phyloP scores from a whole-genome alignment of 2,329 filamentous ascomycete genomes.

The Neoscytalidium dimidiatum region DNA sequence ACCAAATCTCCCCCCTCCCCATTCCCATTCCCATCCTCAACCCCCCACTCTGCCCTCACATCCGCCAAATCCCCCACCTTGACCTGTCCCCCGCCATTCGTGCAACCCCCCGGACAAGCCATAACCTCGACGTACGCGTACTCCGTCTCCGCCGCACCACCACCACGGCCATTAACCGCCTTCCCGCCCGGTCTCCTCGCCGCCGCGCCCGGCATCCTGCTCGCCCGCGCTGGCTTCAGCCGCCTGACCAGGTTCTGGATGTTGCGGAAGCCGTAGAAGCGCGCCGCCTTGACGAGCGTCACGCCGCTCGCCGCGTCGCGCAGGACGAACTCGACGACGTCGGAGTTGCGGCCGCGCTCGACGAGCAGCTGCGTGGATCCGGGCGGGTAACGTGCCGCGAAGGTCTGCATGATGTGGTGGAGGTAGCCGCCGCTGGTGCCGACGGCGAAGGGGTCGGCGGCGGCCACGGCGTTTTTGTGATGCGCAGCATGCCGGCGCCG shows the following conservation, averaged over 20 bases:
- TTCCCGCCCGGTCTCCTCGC: constrained; percentile 68
- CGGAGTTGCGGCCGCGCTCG: constrained; percentile 79
- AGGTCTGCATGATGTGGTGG: constrained; percentile 76
- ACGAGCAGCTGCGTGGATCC: constrained; percentile 68
- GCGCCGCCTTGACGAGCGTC: constrained; percentile 54
- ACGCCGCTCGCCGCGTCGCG: constrained; percentile 45
- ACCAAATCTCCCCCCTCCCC: constrained; percentile 34
- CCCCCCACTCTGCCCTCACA: constrained; percentile 38
- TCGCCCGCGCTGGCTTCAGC: constrained; percentile 76
- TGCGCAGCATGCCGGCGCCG: constrained; percentile 31
- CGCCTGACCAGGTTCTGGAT: constrained; percentile 97
- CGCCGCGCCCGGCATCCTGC: constrained; percentile 47
- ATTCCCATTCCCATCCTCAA: constrained; percentile 25
- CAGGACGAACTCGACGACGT: constrained; percentile 84
- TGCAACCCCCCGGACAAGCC: constrained; percentile 98
- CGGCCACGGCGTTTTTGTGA: constrained; percentile 40
- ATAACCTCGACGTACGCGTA: constrained; percentile 98
- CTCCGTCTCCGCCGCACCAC: constrained; percentile 61
- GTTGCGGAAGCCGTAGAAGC: constrained; percentile 97
- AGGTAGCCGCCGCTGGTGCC: constrained; percentile 90
- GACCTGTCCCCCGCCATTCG: constrained; percentile 94
- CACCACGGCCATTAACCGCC: constrained; percentile 59
- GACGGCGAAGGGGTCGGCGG: constrained; percentile 49
- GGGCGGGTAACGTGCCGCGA: constrained; percentile 65
- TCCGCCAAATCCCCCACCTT: constrained; percentile 76